phyloP scores from a whole-genome alignment of 2,329 filamentous ascomycete genomes.

The Venturia nashicola region DNA sequence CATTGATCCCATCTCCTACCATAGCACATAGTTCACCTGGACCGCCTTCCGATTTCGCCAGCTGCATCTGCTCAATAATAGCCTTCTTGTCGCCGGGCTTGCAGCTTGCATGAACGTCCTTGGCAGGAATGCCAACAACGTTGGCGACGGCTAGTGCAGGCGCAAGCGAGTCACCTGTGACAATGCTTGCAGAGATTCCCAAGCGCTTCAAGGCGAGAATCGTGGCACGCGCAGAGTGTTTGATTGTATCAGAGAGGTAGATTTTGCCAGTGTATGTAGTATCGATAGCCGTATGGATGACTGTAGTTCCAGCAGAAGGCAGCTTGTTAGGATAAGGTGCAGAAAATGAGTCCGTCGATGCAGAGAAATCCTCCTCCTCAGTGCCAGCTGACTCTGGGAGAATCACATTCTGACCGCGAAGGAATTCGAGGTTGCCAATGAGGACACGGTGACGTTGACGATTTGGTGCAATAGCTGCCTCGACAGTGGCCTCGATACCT shows the following conservation, averaged over 20 bases:
- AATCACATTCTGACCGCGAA: constrained; percentile 56
- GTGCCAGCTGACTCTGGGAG: constrained; percentile 39
- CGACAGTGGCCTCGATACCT: constrained; percentile 71
- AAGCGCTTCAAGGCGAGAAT: constrained; percentile 73
- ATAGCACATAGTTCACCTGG: constrained; percentile 73
- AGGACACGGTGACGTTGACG: constrained; percentile 65
- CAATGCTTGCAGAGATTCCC: constrained; percentile 77
- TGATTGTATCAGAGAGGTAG: constrained; percentile 80
- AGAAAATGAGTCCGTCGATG: constrained; percentile 13
- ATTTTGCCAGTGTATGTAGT: constrained; percentile 69
- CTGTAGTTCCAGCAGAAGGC: constrained; percentile 58
- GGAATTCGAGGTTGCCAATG: constrained; percentile 69
- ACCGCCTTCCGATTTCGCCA: constrained; percentile 19
- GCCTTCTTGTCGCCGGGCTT: constrained; percentile 83
- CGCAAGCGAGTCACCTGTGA: constrained; percentile 81
- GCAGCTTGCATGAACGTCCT: constrained; percentile 74
- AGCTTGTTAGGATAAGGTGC: background rate
- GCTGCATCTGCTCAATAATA: constrained; percentile 69
- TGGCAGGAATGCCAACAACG: constrained; percentile 64
- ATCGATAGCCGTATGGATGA: constrained; percentile 84
- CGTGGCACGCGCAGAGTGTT: constrained; percentile 69
- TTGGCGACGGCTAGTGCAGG: constrained; percentile 76
- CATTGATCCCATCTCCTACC: constrained; percentile 98
- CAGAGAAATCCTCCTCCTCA: constrained; percentile 19
- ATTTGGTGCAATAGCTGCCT: constrained; percentile 58